Evolutionary conservation across 73 alveolate species (phyloP), one percentile per base, ranked within the genome.

Genomic region (Paramecium sexaurelia): DNA sequence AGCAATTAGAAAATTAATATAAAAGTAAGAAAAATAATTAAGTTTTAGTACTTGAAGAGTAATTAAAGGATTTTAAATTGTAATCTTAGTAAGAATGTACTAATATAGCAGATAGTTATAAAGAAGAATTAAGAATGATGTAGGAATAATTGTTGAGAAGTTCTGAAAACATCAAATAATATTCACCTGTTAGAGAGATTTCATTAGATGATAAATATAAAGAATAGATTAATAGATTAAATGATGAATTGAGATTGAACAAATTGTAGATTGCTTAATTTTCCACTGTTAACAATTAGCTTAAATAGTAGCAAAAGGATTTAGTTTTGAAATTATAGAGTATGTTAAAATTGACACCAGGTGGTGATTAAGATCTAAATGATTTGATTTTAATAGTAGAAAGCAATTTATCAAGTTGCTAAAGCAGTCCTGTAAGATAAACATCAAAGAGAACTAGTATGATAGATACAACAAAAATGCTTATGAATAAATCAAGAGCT

Each of bases 121-220:
- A 61, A 20, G 83, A 61, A 8, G 39, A 61, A 13, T 9, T 61
- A 3, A 61, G 24, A 61, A 26, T 29, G 26, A 61, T 61, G 83
- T 61, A 61, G 83, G 83, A 61, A 29, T 32, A 61, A 24, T 32
- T 61, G 1, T 13, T 26, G 11, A 61, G 11, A 61, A 29, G 47
- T 29, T 26, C 43, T 1, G 83, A 61, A 24, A 61, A 61, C 24
- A 61, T 61, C 11, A 61, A 32, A 20, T 24, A 61, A 32, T 32
- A 26, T 26, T 61, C 83, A 29, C 67, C 67, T 3, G 67, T 51
- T 51, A 15, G 67, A 51, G 83, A 61, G 7, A 6, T 19, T 7
- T 22, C 41, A 61, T 61, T 10, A 61, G 83, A 61, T 22, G 83
- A 61, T 61, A 61, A 61, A 61, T 61, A 29, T 61, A 61, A 61